Evolutionary conservation across 495 filamentous ascomycete genomes (phyloP).

Genomic region (Penicillium ucsense): DNA sequence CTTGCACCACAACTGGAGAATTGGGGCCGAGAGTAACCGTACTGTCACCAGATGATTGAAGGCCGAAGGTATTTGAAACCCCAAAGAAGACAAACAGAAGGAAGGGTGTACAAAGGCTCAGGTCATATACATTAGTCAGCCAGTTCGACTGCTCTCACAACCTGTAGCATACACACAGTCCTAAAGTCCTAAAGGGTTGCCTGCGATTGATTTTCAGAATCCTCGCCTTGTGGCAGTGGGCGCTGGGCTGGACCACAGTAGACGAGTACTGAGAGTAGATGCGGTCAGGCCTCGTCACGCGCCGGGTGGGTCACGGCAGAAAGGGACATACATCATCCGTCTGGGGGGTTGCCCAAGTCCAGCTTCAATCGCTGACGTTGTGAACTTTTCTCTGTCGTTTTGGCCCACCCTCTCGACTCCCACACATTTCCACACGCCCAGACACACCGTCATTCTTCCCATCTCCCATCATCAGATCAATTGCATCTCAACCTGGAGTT

Average conservation of each 20-base stretch:
- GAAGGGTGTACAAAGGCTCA: too few relatives aligned
- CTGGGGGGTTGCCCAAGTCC: slow-evolving; percentile 10
- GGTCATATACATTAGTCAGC: too few relatives aligned
- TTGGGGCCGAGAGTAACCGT: slow-evolving; percentile 9
- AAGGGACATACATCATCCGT: slow-evolving; percentile 36
- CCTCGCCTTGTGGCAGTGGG: too few relatives aligned
- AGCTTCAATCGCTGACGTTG: slow-evolving; percentile 15
- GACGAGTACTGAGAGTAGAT: slow-evolving; percentile 1
- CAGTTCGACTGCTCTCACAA: too few relatives aligned
- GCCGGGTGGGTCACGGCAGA: slow-evolving; percentile 34
- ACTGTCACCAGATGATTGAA: slow-evolving; percentile 15
- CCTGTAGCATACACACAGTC: too few relatives aligned
- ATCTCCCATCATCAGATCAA: background rate
- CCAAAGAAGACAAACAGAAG: too few relatives aligned
- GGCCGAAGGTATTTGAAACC: too few relatives aligned
- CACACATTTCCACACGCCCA: too few relatives aligned
- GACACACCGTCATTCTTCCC: too few relatives aligned
- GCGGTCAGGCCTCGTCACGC: slow-evolving; percentile 36
- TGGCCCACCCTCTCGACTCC: slow-evolving; percentile 5
- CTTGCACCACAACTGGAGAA: background rate
- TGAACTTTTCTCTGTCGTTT: slow-evolving; percentile 1
- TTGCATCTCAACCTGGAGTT: slow-evolving; percentile 3
- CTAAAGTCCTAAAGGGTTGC: too few relatives aligned
- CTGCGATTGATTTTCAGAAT: too few relatives aligned
- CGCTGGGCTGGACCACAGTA: background rate